Evolutionary conservation across 2,329 filamentous ascomycete species (phyloP), one percentile per base, ranked within the genome.

Genomic region (Ophiostoma sp.): DNA sequence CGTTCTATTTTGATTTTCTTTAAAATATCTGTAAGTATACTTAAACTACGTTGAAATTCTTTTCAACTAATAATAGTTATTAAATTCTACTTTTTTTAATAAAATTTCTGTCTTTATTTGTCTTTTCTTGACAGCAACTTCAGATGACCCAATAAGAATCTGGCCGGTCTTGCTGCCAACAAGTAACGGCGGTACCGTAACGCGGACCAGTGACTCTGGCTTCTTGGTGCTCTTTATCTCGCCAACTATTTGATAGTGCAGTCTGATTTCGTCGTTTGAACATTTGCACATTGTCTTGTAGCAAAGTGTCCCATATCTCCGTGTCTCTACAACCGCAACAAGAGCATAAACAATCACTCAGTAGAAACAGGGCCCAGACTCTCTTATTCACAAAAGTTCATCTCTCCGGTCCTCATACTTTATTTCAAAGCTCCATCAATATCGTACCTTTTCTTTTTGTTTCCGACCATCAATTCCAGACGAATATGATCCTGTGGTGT

Each of bases 401-500:
- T 59, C 12, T 59, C 55, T 61, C 28, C 28, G 28, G 31, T 36
- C 19, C 17, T n/a, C 31, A 4, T 63, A 39, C 59, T 6, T 39
- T 63, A 25, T 63, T 57, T 63, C 31, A 12, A 22, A 33, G 31
- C 33, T 39, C 59, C 33, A 33, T 22, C 31, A 11, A 39, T 36
- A 39, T 33, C 31, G 59, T 39, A 22, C 19, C 8, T 22, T 39
- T 39, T 36, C 8, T 22, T 15, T 63, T 63, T 63, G 33, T 63
- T 63, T 63, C 59, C 59, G 59, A 63, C 59, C 33, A 63, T 63
- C 19, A 63, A 63, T 22, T 4, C 19, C 59, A 63, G 59, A 63
- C 31, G 7, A 8, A 2, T 6, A 3, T 31, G 4, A 8, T 61
- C 11, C 6, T 36, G 1, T 36, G 28, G 19, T 19, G 17, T 33